Base-by-base conservation (phyloP, 345 rosid genomes). In the Lepidium aucheri region DNA sequence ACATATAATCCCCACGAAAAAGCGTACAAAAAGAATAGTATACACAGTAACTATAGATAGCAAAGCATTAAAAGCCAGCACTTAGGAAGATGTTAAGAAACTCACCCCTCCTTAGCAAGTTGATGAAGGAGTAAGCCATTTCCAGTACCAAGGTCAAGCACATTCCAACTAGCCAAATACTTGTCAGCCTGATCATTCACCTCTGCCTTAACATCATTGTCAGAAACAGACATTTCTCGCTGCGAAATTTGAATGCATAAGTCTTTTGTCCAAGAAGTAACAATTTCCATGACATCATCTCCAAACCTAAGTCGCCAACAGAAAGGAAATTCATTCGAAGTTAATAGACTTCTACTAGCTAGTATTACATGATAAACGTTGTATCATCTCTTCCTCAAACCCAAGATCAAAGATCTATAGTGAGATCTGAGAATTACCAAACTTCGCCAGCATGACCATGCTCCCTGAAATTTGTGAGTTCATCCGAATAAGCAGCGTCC, bases 401-500 rank as follows among this genome's bases (percentile, higher is more conserved):
- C 38, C n/a, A 46, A 34, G 17, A 65, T 14, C 65, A 59, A 32
- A 59, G 53, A 53, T 53, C 60, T 17, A 51, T 3, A 39, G 7
- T 7, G 60, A 60, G 52, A 69, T 60, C 60, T 47, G 9, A 41
- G 42, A 53, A 0, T 13, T 70, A 94, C 99, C 99, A 94, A 74
- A 90, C 86, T 90, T 94, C 99, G 51, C 99, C 99, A 10, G 79
- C 63, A 66, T 84, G 98, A 46, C 98, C 98, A 74, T 90, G 98
- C 76, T 88, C 97, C 63, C 80, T 82, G 65, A 90, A 93, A 65
- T 88, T 93, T 3, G 89, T 67, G 67, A 94, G 79, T 82, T 94
- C 99, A 66, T 85, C 97, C 0, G 95, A 87, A 70, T 90, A 94
- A 5, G 99, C 96, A 51, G 92, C 72, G 77, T 94, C 83, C 99